These are phyloP conservation scores for Funneliformis mosseae DNA, from an alignment of 192 early-diverging fungal species.

Conservation along the genomic window DNA sequence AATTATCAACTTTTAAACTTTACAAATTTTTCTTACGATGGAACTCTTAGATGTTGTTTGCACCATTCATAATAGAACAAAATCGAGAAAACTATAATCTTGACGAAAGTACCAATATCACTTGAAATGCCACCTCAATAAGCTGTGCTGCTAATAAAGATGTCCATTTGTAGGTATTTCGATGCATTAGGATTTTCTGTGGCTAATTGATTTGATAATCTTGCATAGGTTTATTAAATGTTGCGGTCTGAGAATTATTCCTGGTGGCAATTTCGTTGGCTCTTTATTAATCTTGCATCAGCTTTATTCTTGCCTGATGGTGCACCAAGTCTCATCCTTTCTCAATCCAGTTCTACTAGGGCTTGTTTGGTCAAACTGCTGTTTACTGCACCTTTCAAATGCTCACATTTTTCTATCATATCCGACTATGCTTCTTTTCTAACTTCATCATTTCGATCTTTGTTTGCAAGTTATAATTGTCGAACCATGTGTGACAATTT, in stretches of 20 bases:
- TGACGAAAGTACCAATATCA: not conserved
- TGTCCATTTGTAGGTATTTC: not conserved
- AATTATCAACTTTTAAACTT: conserved; percentile 18
- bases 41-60: not conserved
- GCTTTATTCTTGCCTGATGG: conserved; percentile 38
- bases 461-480: conserved; percentile 77
- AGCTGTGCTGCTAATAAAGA: not conserved
- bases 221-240: not conserved
- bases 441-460: conserved; percentile 88
- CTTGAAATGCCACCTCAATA: not conserved
- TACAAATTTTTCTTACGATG: conserved; percentile 6
- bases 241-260: not conserved
- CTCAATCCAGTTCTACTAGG: conserved; percentile 12
- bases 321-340: conserved; percentile 38
- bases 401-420: conserved; percentile 71
- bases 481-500: conserved; percentile 64
- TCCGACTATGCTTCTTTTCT: conserved; percentile 86
- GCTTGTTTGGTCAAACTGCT: conserved; percentile 54
- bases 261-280: conserved; percentile 33
- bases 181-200: not conserved
- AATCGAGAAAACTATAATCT: not conserved
- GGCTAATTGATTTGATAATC: not conserved
- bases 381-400: conserved; percentile 79
- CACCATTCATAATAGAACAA: not conserved
- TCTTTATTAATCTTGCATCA: conserved; percentile 34